Evolutionary conservation across 495 filamentous ascomycete genomes (phyloP), one percentile per base, ranked within the genome.

Genomic region (Penicillium herquei): DNA sequence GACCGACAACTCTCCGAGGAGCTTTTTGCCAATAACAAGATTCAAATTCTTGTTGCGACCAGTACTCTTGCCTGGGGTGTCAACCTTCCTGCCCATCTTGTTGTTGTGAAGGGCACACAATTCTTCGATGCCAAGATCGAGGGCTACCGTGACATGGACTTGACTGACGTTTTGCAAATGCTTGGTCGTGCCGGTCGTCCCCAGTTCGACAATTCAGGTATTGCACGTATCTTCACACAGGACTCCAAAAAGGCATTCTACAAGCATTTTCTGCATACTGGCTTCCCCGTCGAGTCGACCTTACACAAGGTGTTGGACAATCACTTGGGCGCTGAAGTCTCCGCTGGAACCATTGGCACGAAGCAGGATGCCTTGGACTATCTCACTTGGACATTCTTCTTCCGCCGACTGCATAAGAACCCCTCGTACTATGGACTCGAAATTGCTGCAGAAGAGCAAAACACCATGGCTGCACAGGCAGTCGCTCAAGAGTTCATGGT

Each of bases 211-310:
- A 86, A 85, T 44, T 94, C 92, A 0, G 94, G 95, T 57, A 93
- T 98, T 59, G 94, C 95, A 9, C 84, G 92, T 31, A 98, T 99
- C 59, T 96, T 98, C 71, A 98, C 95, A 0, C 92, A 99, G 64
- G 93, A 98, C 55, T 76, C 92, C 10, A 99, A 98, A 78, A 99
- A 99, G 71, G 90, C 91, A n/a, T 99, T 98, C 73, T 99, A 99
- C 75, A 99, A 98, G 77, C 92, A 99, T 74, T 99, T 99, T 68
- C 69, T 99, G 43, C 94, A 99, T 65, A 98, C 95, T 10, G 94
- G 94, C 4, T 99, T 99, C 72, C 94, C 94, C 0, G 94, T 99
- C 21, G 94, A 99, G 69, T 96, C 92, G 7, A 91, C 91, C 3
- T 77, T 99, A 16, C 94, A 99, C 75, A 96, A 94, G 18, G 94